Conservation (phyloP, 1,284 basidiomycete species). For the Apiotrichum montevideense region DNA sequence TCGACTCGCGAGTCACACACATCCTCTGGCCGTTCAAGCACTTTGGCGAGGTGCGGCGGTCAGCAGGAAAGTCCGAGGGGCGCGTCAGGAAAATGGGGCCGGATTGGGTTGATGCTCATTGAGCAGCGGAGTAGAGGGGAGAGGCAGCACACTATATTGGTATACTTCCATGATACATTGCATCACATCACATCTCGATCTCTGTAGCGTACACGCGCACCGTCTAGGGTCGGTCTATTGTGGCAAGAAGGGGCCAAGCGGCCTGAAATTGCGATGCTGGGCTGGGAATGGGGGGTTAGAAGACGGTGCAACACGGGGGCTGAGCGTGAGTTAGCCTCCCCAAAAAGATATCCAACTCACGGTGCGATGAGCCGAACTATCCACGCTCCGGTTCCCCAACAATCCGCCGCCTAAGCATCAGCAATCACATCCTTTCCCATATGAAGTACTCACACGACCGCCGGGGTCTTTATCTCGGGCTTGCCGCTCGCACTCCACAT, state of each 20-base stretch:
- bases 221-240: not conserved
- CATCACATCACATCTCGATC: not conserved
- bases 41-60: conserved; percentile 24
- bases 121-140: not conserved
- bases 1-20: conserved; percentile 45
- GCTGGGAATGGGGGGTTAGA: not conserved
- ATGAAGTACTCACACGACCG: conserved; percentile 54
- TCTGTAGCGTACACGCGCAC: not conserved
- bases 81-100: conserved; percentile 19
- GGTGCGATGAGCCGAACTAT: not conserved
- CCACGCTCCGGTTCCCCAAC: not conserved
- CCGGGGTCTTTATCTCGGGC: conserved; percentile 66
- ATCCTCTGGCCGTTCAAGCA: conserved; percentile 48
- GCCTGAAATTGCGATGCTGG: too few species aligned
- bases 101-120: not conserved
- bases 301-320: too few species aligned
- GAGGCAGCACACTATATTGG: not conserved
- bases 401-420: not conserved
- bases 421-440: not conserved
- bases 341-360: not conserved
- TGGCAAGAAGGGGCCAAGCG: too few species aligned
- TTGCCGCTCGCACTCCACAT: conserved; percentile 52
- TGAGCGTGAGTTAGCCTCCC: not conserved
- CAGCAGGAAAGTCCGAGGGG: conserved; percentile 29
- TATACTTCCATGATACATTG: not conserved